phyloP scores from a whole-genome alignment of 139 green algal species.

The Chlamydomonas schloesseri region DNA sequence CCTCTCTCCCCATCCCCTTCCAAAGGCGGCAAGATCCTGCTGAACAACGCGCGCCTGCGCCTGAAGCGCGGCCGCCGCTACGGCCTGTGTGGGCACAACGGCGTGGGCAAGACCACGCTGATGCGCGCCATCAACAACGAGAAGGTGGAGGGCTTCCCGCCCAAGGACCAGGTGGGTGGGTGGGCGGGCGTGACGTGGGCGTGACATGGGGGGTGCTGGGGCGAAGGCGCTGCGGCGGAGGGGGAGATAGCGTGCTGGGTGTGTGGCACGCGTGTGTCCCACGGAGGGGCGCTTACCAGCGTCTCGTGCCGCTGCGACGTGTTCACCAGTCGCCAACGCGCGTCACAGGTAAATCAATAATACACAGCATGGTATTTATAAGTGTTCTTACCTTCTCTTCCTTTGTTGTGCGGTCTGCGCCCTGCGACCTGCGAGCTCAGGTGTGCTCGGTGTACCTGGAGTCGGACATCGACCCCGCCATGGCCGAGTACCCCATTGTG shows the following conservation, averaged over 20 bases:
- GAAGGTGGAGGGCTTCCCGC: constrained; percentile 92
- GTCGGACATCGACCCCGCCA: constrained; percentile 84
- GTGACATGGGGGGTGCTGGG: neutral
- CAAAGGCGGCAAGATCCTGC: constrained; percentile 78
- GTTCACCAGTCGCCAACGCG: too few relatives aligned
- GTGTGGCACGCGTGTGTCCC: too few relatives aligned
- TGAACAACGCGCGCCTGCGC: constrained; percentile 85
- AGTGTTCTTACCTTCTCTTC: too few relatives aligned
- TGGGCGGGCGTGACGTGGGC: neutral
- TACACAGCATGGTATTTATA: too few relatives aligned
- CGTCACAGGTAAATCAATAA: too few relatives aligned
- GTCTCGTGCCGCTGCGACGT: neutral
- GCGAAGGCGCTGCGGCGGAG: too few relatives aligned
- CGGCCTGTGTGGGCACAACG: constrained; percentile 90
- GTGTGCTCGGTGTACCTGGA: constrained; percentile 88
- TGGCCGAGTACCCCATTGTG: constrained; percentile 60
- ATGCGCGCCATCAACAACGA: constrained; percentile 93
- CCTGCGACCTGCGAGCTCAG: too few relatives aligned
- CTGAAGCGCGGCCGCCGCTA: constrained; percentile 87
- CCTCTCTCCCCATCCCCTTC: neutral
- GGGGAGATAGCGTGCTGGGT: too few relatives aligned
- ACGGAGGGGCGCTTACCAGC: too few relatives aligned
- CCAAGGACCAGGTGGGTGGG: constrained; percentile 72
- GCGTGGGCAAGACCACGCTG: constrained; percentile 90
- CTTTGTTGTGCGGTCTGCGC: too few relatives aligned